These are phyloP conservation scores for Juglanconis juglandina DNA, from an alignment of 2,329 filamentous ascomycete species.

Conservation along the genomic window DNA sequence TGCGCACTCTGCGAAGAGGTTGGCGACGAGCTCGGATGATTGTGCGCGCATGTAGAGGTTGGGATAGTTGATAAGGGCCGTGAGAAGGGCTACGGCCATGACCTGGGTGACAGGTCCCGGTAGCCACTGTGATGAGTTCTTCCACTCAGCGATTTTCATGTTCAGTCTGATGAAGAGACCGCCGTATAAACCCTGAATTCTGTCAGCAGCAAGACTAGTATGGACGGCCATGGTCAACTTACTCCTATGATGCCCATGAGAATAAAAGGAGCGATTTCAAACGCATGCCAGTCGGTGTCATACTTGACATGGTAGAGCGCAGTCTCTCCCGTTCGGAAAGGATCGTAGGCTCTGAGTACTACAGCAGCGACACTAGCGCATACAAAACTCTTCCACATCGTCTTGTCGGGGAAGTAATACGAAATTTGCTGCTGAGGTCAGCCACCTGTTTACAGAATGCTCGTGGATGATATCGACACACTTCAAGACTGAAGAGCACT, in stretches of 20 bases:
- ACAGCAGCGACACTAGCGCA: slow-evolving; percentile 99
- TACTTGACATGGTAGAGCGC: slow-evolving; percentile 96
- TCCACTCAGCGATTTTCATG: slow-evolving; percentile 80
- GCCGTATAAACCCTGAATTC: slow-evolving; percentile 73
- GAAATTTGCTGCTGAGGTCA: slow-evolving; percentile 67
- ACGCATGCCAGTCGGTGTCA: slow-evolving; percentile 86
- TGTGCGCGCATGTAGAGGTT: slow-evolving; percentile 96
- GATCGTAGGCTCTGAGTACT: slow-evolving; percentile 86
- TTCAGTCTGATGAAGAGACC: slow-evolving; percentile 94
- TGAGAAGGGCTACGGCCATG: slow-evolving; percentile 71
- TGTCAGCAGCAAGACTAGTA: neutral
- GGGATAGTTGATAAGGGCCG: slow-evolving; percentile 88
- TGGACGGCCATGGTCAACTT: slow-evolving; percentile 22
- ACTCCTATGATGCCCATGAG: slow-evolving; percentile 79
- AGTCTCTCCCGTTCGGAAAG: slow-evolving; percentile 91
- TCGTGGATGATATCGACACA: slow-evolving; percentile 29
- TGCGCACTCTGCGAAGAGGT: slow-evolving; percentile 87
- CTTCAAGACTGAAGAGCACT: slow-evolving; percentile 91
- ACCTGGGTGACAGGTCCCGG: slow-evolving; percentile 78
- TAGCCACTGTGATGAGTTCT: slow-evolving; percentile 62
- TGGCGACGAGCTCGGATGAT: slow-evolving; percentile 84
- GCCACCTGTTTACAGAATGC: neutral
- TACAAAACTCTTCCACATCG: slow-evolving; percentile 99
- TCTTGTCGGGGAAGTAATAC: slow-evolving; percentile 98
- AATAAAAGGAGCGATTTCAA: slow-evolving; percentile 86